phyloP scores from a whole-genome alignment of 139 green algal genomes.

The Trebouxia sp. region DNA sequence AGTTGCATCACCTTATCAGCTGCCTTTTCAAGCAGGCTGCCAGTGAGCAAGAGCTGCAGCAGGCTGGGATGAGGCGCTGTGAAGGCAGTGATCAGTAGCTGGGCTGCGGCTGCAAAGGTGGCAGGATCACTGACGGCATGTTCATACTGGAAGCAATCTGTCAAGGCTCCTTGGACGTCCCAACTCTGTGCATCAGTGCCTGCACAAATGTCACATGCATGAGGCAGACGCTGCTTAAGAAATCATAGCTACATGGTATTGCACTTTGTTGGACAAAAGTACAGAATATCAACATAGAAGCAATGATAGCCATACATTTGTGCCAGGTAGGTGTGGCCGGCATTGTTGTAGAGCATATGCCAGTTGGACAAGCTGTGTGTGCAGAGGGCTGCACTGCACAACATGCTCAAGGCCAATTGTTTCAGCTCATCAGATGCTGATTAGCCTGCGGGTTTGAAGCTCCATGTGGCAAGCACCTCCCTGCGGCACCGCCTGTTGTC shows the following conservation, averaged over 20 bases:
- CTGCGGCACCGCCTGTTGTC: no score
- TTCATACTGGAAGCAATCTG: not conserved
- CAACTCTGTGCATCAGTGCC: not conserved
- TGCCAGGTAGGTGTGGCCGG: no score
- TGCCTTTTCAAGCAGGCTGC: not conserved
- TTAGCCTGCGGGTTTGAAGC: no score
- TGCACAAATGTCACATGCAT: not conserved
- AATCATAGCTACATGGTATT: not conserved
- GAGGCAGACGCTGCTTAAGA: not conserved
- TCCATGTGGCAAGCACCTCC: no score
- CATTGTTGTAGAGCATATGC: no score
- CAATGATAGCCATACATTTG: no score
- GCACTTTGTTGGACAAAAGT: no score
- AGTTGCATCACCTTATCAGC: not conserved
- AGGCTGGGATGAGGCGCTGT: not conserved
- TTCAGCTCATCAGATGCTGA: no score
- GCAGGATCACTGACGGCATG: not conserved
- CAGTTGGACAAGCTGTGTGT: no score
- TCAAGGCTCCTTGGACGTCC: not conserved
- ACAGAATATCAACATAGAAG: no score
- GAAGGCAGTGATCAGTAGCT: not conserved
- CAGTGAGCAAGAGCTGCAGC: not conserved
- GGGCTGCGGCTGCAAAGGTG: not conserved
- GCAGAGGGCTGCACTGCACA: no score
- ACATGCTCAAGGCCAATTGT: no score